These are phyloP conservation scores for Phytopythium aichiense DNA, from an alignment of 352 stramenopile genomes.

Conservation along the genomic window DNA sequence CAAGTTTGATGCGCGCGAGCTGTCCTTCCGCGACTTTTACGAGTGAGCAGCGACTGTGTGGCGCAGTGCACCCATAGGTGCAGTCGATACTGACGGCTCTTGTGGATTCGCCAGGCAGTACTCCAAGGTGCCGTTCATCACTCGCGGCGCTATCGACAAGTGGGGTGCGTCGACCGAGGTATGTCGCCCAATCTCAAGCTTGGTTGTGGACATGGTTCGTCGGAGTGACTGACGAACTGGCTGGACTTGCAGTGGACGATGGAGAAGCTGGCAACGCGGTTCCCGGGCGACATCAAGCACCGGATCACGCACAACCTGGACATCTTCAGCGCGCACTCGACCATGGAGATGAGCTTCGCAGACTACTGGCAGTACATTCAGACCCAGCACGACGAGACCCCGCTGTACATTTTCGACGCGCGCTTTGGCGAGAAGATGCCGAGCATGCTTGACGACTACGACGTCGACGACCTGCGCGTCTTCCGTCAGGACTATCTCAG, in stretches of 20 bases:
- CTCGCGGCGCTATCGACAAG: slow-evolving; percentile 55
- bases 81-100: not conserved
- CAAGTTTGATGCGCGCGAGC: slow-evolving; percentile 47
- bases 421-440: slow-evolving; percentile 84
- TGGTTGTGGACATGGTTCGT: slow-evolving; percentile 2
- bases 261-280: slow-evolving; percentile 48
- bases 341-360: slow-evolving; percentile 71
- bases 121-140: slow-evolving; percentile 65
- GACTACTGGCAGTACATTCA: slow-evolving; percentile 67
- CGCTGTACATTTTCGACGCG: slow-evolving; percentile 86
- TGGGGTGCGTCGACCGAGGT: slow-evolving; percentile 76
- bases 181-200: not conserved
- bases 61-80: not conserved
- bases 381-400: slow-evolving; percentile 78
- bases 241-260: slow-evolving; percentile 53
- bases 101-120: slow-evolving; percentile 37
- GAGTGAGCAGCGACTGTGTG: slow-evolving; percentile 32
- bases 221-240: not conserved
- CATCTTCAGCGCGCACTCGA: slow-evolving; percentile 39
- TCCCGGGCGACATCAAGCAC: slow-evolving; percentile 41
- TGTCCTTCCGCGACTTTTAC: slow-evolving; percentile 70
- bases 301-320: slow-evolving; percentile 84
- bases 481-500: slow-evolving; percentile 79
- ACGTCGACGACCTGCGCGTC: slow-evolving; percentile 49
- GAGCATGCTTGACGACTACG: slow-evolving; percentile 62